phyloP scores from a whole-genome alignment of 192 early-diverging fungal species.

The Mortierella hygrophila region DNA sequence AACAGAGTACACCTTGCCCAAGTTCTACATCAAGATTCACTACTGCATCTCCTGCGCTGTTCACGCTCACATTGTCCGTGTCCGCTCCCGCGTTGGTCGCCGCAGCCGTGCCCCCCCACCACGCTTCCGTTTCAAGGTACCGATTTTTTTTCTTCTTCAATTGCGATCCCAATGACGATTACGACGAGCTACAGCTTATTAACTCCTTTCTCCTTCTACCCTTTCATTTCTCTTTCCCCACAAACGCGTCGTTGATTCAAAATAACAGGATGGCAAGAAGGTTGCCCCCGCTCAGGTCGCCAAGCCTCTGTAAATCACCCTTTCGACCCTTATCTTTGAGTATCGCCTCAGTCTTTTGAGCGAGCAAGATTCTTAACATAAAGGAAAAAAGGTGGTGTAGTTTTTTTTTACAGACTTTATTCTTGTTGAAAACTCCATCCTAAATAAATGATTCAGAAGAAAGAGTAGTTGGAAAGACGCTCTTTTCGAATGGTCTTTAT shows the following conservation, averaged over 20 bases:
- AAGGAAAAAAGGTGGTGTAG: not conserved
- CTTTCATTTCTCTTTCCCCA: not conserved
- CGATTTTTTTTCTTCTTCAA: constrained; percentile 53
- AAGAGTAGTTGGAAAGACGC: constrained; percentile 27
- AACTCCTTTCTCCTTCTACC: not conserved
- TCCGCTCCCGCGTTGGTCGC: constrained; percentile 89
- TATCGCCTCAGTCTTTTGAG: constrained; percentile 12
- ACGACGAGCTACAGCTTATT: not conserved
- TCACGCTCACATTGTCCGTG: constrained; percentile 94
- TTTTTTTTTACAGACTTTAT: constrained; percentile 5
- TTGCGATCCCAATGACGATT: not conserved
- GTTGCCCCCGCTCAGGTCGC: constrained; percentile 56
- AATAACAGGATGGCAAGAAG: constrained; percentile 72
- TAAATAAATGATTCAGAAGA: constrained; percentile 44
- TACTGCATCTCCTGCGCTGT: constrained; percentile 99
- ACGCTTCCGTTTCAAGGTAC: constrained; percentile 86
- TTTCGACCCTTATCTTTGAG: not conserved
- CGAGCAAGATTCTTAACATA: not conserved
- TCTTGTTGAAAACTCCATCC: constrained; percentile 15
- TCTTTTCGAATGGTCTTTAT: constrained; percentile 42
- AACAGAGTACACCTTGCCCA: constrained; percentile 92
- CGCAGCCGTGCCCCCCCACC: constrained; percentile 94
- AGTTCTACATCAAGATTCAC: constrained; percentile 98
- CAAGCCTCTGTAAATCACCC: constrained; percentile 56
- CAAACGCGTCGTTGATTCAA: not conserved